Evolutionary conservation across 2,329 filamentous ascomycete species (phyloP).

Genomic region (Didymella lethalis): DNA sequence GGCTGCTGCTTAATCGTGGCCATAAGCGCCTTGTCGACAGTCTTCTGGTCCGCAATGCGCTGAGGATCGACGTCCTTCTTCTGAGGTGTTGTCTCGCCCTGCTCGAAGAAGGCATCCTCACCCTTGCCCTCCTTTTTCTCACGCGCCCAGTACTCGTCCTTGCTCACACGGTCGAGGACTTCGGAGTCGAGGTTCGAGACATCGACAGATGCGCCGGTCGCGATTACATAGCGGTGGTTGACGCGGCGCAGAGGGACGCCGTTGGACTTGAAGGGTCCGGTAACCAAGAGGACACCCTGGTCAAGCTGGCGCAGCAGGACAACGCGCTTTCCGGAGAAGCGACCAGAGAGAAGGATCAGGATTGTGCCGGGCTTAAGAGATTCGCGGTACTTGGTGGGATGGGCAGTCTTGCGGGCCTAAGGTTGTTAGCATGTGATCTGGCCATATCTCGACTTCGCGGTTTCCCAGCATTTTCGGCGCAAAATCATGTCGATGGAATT

Average conservation of each 20-base stretch:
- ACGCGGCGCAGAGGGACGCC: conserved; percentile 94
- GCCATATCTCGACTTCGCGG: conserved; percentile 3
- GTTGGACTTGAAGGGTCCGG: conserved; percentile 99
- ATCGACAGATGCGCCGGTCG: conserved; percentile 83
- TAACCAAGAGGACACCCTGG: conserved; percentile 97
- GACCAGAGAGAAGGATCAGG: conserved; percentile 97
- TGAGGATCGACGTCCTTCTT: conserved; percentile 95
- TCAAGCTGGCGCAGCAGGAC: conserved; percentile 95
- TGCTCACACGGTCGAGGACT: conserved; percentile 77
- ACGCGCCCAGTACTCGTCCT: conserved; percentile 89
- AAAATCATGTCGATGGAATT: not conserved
- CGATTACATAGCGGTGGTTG: conserved; percentile 92
- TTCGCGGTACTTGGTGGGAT: conserved; percentile 84
- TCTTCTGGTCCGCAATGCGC: conserved; percentile 97
- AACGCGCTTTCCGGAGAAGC: conserved; percentile 99
- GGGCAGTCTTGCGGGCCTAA: conserved; percentile 93
- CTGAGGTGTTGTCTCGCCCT: conserved; percentile 81
- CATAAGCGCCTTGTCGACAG: conserved; percentile 92
- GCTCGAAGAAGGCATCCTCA: conserved; percentile 99
- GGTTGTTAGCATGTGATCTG: conserved; percentile 20
- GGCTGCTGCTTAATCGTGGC: conserved; percentile 97
- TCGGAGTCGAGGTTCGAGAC: conserved; percentile 78
- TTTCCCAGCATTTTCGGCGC: not conserved
- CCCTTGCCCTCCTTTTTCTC: conserved; percentile 93
- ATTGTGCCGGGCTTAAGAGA: conserved; percentile 92